These are phyloP conservation scores for Cupressus sempervirens DNA, from an alignment of 75 land plant genomes.

Conservation along the genomic window DNA sequence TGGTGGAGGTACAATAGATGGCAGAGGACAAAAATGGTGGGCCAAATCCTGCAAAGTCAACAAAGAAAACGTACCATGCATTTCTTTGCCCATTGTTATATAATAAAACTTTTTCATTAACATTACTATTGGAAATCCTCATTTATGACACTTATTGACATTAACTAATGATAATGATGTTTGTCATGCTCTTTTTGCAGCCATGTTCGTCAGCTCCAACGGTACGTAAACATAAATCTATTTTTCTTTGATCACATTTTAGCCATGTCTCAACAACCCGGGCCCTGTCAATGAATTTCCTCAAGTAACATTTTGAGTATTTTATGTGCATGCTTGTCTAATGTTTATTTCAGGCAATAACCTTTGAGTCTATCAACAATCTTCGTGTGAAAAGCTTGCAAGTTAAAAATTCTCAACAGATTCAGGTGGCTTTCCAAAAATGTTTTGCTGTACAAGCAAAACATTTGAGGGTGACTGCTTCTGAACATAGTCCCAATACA, in stretches of 20 bases:
- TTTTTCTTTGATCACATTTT: background rate
- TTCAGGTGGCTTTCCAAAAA: constrained; percentile 35
- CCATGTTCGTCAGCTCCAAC: constrained; percentile 57
- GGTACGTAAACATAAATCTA: constrained; percentile 17
- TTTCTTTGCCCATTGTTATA: background rate
- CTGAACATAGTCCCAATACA: constrained; percentile 52
- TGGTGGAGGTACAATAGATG: constrained; percentile 73
- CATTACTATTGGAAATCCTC: background rate
- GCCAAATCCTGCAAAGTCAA: constrained; percentile 65
- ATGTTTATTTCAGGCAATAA: constrained; percentile 34
- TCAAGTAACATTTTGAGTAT: constrained; percentile 13
- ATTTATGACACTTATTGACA: no score
- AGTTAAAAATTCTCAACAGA: constrained; percentile 41
- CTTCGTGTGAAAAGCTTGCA: constrained; percentile 34
- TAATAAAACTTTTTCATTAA: background rate
- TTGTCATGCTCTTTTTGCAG: constrained; percentile 23
- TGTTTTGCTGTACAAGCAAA: constrained; percentile 31
- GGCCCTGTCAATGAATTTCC: background rate
- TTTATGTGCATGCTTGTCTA: constrained; percentile 6
- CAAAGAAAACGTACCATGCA: constrained; percentile 35
- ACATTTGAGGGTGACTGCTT: constrained; percentile 33
- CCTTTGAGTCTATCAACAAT: constrained; percentile 30
- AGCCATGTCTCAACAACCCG: background rate
- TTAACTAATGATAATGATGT: background rate
- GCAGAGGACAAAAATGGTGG: constrained; percentile 88